These are phyloP conservation scores for Tuber calosporum DNA, from an alignment of 495 filamentous ascomycete genomes.

Conservation along the genomic window DNA sequence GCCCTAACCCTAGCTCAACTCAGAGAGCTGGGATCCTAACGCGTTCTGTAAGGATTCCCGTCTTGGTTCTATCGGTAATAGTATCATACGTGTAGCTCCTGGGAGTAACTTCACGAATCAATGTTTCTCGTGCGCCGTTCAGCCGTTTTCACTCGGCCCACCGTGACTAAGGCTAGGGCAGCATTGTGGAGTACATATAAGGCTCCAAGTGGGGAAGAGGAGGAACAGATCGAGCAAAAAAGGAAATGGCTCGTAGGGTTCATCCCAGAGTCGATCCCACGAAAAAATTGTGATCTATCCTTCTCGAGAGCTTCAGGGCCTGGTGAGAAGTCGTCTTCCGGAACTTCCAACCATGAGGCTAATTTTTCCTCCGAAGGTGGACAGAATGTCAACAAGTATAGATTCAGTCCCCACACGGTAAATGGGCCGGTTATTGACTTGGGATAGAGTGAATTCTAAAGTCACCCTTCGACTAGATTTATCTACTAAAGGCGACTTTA, in stretches of 20 bases:
- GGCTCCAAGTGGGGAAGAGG: constrained; percentile 34
- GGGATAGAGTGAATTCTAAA: constrained; percentile 78
- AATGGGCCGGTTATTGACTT: constrained; percentile 1
- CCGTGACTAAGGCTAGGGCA: not conserved
- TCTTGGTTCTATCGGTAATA: not conserved
- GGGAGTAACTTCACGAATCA: not conserved
- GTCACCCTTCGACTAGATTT: constrained; percentile 65
- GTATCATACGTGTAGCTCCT: not conserved
- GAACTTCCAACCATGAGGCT: too few relatives aligned
- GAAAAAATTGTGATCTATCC: constrained; percentile 55
- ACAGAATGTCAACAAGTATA: constrained; percentile 95
- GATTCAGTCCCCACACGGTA: constrained; percentile 21
- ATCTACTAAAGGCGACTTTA: constrained; percentile 51
- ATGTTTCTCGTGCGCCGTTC: not conserved
- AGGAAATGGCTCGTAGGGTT: constrained; percentile 69
- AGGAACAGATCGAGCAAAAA: constrained; percentile 61
- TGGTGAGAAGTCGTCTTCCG: constrained; percentile 39
- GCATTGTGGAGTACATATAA: not conserved
- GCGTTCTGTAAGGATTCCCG: not conserved
- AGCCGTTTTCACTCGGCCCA: not conserved
- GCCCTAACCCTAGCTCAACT: not conserved
- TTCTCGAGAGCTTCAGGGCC: constrained; percentile 87
- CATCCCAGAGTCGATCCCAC: constrained; percentile 57
- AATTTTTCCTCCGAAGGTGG: constrained; percentile 49
- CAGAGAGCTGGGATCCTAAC: not conserved